Percentiles rank a stretch among this genome's conserved stretches.
These are phyloP conservation scores for Epichloe hybrida DNA, from an alignment of 2,329 filamentous ascomycete species.

Conservation along the genomic window DNA sequence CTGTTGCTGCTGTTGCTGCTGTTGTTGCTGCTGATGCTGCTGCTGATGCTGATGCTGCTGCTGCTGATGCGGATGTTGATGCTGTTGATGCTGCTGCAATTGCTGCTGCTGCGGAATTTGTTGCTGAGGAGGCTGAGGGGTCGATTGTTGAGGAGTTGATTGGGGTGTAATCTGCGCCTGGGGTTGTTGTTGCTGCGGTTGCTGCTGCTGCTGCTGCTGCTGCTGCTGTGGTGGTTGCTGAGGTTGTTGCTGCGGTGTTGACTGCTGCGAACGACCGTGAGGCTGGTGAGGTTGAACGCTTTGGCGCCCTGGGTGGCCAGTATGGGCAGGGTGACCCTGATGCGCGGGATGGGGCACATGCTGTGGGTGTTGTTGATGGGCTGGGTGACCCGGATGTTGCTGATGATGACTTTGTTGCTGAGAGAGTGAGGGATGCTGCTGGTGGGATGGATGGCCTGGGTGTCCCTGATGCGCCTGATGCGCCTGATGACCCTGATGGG, in stretches of 20 bases:
- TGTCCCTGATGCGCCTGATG: slow-evolving; percentile 16
- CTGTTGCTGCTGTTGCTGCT: slow-evolving; percentile 4
- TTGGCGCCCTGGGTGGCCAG: slow-evolving; percentile 13
- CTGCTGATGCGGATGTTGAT: slow-evolving; percentile 18
- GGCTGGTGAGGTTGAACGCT: slow-evolving; percentile 12
- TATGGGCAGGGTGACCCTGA: slow-evolving; percentile 11
- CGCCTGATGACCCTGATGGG: slow-evolving; percentile 10
- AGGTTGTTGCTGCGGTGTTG: slow-evolving; percentile 14
- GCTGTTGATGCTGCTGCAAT: slow-evolving; percentile 11
- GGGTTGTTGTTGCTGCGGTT: slow-evolving; percentile 16
- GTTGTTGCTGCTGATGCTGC: slow-evolving; percentile 14
- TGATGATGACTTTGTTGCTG: slow-evolving; percentile 15
- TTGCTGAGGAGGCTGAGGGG: slow-evolving; percentile 13
- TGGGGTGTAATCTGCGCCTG: slow-evolving; percentile 6
- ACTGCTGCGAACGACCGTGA: slow-evolving; percentile 15
- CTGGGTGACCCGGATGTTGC: slow-evolving; percentile 7
- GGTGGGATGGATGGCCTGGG: slow-evolving; percentile 14
- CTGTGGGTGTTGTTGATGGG: slow-evolving; percentile 13
- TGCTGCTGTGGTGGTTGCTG: slow-evolving; percentile 14
- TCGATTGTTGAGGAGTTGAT: slow-evolving; percentile 9
- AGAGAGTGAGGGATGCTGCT: slow-evolving; percentile 9
- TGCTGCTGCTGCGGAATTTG: slow-evolving; percentile 7
- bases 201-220: slow-evolving; percentile 11
- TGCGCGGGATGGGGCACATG: slow-evolving; percentile 14
- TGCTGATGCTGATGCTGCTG: slow-evolving; percentile 1